Evolutionary conservation across 1,284 basidiomycete species (phyloP), one percentile per base, ranked within the genome.

Genomic region (Mycosarcoma mackinlayi): DNA sequence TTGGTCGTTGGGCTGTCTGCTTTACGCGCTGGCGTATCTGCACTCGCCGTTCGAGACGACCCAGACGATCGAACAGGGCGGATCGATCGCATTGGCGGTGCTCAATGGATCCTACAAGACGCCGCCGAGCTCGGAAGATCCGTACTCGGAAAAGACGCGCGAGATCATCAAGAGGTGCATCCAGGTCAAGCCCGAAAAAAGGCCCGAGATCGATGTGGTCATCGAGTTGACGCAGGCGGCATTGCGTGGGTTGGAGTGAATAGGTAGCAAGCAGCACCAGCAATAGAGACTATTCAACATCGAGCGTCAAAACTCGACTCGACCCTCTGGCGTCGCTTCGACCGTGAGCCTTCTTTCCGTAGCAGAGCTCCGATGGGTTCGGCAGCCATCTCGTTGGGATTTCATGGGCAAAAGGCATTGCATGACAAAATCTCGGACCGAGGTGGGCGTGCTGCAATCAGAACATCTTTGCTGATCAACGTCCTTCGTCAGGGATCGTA

Each of bases 11-110:
- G 82, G 82, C 6, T 82, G 80, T 46, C 46, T 78, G 45, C 61
- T 83, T 16, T 83, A 73, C 46, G 78, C 78, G 16, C 62, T 78
- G 35, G 76, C 77, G n/a, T 83, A 81, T 57, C 66, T 77, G 41
- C 79, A 83, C 53, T 82, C 80, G 62, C 82, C 82, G 1, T 83
- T 83, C 52, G 82, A 83, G 67, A 83, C 82, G 21, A 73, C 63
- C 0, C 77, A 80, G 45, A 83, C 79, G 7, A 63, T 78, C 18
- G 80, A 82, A 46, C 81, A 83, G 50, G 82, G 82, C 39, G 82
- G 81, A 11, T 75, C 68, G 10, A 72, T 83, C n/a, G 82, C 82
- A 1, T 45, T 83, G 35, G 81, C 82, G 10, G 80, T 83, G 16
- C 59, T 77, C 47, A 82, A 82, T 33, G 80, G 79, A 14, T 56